Evolutionary conservation across 2,329 filamentous ascomycete genomes (phyloP), one percentile per base, ranked within the genome.

Genomic region (Hirsutella minnesotensis): DNA sequence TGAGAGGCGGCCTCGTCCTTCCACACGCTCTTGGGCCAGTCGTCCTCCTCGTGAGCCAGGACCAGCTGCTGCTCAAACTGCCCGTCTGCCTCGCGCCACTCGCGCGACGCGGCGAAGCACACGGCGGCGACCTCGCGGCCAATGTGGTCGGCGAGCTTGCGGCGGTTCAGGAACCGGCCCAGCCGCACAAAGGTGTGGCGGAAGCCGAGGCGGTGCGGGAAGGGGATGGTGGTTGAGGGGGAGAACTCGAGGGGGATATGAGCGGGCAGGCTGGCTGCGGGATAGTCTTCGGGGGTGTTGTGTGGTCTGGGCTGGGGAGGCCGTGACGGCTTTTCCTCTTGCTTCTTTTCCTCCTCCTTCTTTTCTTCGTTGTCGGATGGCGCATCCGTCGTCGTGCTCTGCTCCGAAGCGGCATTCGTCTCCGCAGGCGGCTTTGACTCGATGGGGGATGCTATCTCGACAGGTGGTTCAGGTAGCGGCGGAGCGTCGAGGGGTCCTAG

Each of bases 191-290:
- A 85, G 3, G 90, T 95, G 66, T 92, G 90, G 48, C 85, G 68
- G 69, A 98, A 94, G 46, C 92, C 92, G 24, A 98, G 81, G 45
- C 95, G 75, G 60, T 96, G 90, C 1, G 90, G 90, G 61, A 94
- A 85, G 35, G 77, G 70, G 46, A 98, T 73, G 13, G 83, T 72
- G 20, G 75, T 69, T 5, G 83, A 80, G 36, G 87, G 87, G 31
- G 81, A 76, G 55, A 98, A 78, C 46, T 81, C 75, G 48, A 69
- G 56, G 3, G 90, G 90, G 36, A 83, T 75, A 37, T 73, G 69
- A 24, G 70, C 58, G 1, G 89, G 81, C 40, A 88, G 70, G 20
- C 65, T 56, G 34, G 83, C 77, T 31, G 75, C 68, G 8, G 76
- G 54, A 63, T 96, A 98, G 61, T 85, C 79, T 46, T 73, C 65